Evolutionary conservation across 2,329 filamentous ascomycete species (phyloP), one percentile per base, ranked within the genome.

Genomic region (Pestalotiopsis sp.): DNA sequence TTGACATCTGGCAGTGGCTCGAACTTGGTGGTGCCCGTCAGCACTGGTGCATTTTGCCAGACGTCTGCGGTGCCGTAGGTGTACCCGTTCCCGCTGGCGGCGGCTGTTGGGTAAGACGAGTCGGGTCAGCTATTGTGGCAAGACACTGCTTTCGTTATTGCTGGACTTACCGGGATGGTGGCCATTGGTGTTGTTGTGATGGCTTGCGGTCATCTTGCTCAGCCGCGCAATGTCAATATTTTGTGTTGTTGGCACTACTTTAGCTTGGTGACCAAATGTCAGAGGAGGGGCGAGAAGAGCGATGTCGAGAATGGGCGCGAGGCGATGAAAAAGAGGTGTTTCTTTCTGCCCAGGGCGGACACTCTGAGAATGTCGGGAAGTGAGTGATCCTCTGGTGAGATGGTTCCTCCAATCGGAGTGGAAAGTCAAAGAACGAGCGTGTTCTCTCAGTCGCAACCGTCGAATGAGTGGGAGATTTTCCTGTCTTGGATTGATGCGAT

Each of bases 11-110:
- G 83, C 4, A 91, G 83, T 58, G 92, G 89, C 75, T 91, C 88
- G 73, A 92, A 95, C 72, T 88, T 89, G 70, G 91, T 93, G 72
- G 85, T 90, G 45, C 92, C 92, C 12, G 79, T 90, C 67, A 94
- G 83, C 36, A 93, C 78, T 20, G 92, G 92, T 2, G 92, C 92
- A 63, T 91, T 86, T 75, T 89, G 90, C 91, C 92, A 94, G 70
- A 93, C 80, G 49, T 90, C 89, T 71, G 86, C 84, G 74, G n/a
- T 52, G 66, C 40, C 20, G 40, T 63, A 52, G 13, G 17, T 66
- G 25, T 60, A 62, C 49, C 62, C 62, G 36, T 31, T 60, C 23
- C 69, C 56, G 63, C 70, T 73, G 27, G 64, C 27, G 31, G 72
- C 64, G 62, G 73, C 75, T 76, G 66, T 41, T 41, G 36, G 41